phyloP scores from a whole-genome alignment of 1,139 yeast species.

The Pichia sp. region DNA sequence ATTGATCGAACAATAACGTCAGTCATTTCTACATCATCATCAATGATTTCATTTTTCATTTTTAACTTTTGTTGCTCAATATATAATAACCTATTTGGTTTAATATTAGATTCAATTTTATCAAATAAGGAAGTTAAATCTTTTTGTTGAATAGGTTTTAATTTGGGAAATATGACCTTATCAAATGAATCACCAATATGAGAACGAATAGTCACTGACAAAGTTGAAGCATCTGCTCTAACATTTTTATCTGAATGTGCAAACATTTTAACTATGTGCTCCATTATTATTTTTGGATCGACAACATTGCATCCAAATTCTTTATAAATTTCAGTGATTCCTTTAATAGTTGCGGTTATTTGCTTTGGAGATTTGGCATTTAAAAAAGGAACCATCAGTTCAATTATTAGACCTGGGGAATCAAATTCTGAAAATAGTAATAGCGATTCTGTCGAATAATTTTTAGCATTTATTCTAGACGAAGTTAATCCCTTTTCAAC shows the following conservation, averaged over 20 bases:
- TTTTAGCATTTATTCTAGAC: constrained; percentile 68
- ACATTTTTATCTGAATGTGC: constrained; percentile 86
- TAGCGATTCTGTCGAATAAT: constrained; percentile 56
- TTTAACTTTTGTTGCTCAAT: constrained; percentile 11
- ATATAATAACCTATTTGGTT: constrained; percentile 44
- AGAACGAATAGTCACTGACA: constrained; percentile 65
- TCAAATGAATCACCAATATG: constrained; percentile 71
- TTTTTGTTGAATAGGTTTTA: constrained; percentile 89
- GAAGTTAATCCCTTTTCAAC: constrained; percentile 80
- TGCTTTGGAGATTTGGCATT: constrained; percentile 69
- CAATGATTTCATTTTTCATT: constrained; percentile 10
- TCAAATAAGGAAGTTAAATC: constrained; percentile 71
- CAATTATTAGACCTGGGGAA: constrained; percentile 60
- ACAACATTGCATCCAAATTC: constrained; percentile 69
- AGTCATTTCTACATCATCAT: constrained; percentile 23
- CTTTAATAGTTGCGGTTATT: constrained; percentile 60
- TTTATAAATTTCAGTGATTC: constrained; percentile 49
- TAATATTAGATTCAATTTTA: constrained; percentile 39
- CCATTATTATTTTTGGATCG: constrained; percentile 54
- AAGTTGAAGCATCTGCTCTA: constrained; percentile 66
- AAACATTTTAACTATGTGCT: constrained; percentile 61
- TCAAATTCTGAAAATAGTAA: constrained; percentile 60
- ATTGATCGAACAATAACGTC: constrained; percentile 21
- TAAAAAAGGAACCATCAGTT: constrained; percentile 57
- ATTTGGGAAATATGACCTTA: constrained; percentile 53